phyloP scores from a whole-genome alignment of 805 yeast genomes.

The Lipomyces yamanashiensis region DNA sequence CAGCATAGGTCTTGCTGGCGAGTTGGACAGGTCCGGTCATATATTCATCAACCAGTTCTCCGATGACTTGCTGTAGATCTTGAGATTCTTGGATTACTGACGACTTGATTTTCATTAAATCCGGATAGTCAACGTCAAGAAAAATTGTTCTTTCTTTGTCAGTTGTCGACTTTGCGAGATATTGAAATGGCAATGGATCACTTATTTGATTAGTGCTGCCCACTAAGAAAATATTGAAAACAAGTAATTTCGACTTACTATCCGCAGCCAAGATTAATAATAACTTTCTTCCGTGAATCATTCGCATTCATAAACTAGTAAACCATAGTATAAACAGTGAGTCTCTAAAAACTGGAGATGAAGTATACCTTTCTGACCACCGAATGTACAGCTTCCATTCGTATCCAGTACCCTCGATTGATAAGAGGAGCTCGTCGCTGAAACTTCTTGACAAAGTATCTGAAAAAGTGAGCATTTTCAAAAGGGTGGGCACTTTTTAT shows the following conservation, averaged over 20 bases:
- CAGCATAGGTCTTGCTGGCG: conserved; percentile 54
- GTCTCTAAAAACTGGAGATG: not conserved
- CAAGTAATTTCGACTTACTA: conserved; percentile 46
- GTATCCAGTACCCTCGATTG: conserved; percentile 81
- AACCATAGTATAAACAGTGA: not conserved
- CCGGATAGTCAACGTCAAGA: conserved; percentile 78
- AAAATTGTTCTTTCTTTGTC: conserved; percentile 52
- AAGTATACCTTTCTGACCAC: conserved; percentile 54
- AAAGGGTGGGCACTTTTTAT: not conserved
- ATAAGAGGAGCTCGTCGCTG: conserved; percentile 78
- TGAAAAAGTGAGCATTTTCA: conserved; percentile 54
- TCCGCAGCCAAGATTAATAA: conserved; percentile 81
- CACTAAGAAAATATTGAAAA: too few relatives aligned
- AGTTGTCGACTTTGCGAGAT: conserved; percentile 46
- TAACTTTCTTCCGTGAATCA: conserved; percentile 44
- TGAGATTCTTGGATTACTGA: conserved; percentile 55
- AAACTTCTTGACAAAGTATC: conserved; percentile 66
- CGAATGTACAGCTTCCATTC: conserved; percentile 70
- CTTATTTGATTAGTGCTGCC: conserved; percentile 20
- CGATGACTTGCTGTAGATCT: conserved; percentile 47
- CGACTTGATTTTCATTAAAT: conserved; percentile 61
- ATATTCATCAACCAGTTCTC: conserved; percentile 1
- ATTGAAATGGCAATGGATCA: conserved; percentile 63
- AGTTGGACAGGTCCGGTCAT: conserved; percentile 32
- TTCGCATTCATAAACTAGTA: conserved; percentile 21